A percentile compares a stretch with the other conserved stretches of the same genome.
Conservation (phyloP, 163 green algal genomes). For the Scenedesmus sp. region DNA sequence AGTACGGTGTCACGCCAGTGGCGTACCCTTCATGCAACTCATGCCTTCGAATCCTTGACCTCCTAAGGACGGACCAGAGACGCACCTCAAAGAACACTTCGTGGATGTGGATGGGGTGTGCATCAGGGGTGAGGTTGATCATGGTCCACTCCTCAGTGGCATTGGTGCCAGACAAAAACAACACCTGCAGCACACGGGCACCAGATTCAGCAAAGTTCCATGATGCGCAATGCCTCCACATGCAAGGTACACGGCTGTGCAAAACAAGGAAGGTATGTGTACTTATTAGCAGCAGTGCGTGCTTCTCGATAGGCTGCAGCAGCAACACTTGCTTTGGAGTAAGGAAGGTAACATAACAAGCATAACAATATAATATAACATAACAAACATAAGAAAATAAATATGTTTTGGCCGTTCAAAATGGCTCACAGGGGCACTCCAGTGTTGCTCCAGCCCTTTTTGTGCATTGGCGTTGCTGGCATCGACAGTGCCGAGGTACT, state of each 20-base stretch:
- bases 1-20: too few relatives aligned
- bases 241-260: too few relatives aligned
- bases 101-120: slow-evolving; percentile 2
- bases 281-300: too few relatives aligned
- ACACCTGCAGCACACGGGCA: neutral
- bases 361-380: neutral
- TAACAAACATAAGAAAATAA: neutral
- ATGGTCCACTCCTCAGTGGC: neutral
- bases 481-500: neutral
- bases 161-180: neutral
- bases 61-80: neutral
- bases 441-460: neutral
- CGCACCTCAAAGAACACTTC: neutral
- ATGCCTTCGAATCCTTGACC: neutral
- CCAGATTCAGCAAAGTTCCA: neutral
- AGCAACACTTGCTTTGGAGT: too few relatives aligned
- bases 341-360: neutral
- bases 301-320: too few relatives aligned
- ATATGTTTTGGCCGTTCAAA: neutral
- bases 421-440: neutral
- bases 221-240: neutral
- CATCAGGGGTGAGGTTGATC: slow-evolving; percentile 7
- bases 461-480: neutral
- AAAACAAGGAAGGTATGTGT: too few relatives aligned
- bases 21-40: neutral